phyloP scores from a whole-genome alignment of 768 basidiomycete genomes.

The Leucosporidium scottii region DNA sequence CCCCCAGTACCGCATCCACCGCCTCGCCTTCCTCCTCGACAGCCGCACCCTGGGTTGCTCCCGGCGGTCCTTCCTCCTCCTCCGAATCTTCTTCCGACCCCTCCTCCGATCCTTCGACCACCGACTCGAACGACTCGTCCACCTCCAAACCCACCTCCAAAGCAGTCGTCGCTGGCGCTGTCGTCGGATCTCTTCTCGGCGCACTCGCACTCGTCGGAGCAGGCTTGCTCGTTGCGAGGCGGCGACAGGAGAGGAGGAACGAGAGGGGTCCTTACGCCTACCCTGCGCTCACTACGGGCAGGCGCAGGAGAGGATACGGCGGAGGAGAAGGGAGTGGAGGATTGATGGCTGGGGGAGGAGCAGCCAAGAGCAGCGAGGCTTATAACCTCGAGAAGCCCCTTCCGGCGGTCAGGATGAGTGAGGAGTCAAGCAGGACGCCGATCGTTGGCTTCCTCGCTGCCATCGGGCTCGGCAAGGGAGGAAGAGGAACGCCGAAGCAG shows the following conservation, averaged over 20 bases:
- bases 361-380: constrained; percentile 12
- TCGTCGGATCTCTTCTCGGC: constrained; percentile 18
- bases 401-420: background rate
- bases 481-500: background rate
- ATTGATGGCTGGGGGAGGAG: constrained; percentile 12
- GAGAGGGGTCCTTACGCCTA: no score
- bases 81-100: background rate
- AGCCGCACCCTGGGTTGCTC: background rate
- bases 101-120: background rate
- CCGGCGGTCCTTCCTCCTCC: background rate
- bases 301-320: background rate
- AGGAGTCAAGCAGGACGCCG: background rate
- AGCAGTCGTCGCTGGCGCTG: constrained; percentile 16
- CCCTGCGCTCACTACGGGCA: background rate
- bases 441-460: background rate
- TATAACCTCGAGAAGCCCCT: background rate
- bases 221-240: constrained; percentile 4
- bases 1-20: background rate
- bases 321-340: constrained; percentile 3
- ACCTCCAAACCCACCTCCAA: constrained; percentile 3
- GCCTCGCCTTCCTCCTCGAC: background rate
- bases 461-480: background rate
- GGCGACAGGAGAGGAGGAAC: background rate
- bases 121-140: background rate
- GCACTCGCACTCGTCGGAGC: constrained; percentile 14